A percentile compares a stretch with the other conserved stretches of the same genome.
Evolutionary conservation across 441 rosid species (phyloP).

Genomic region (Cnidoscolus chayamansa): DNA sequence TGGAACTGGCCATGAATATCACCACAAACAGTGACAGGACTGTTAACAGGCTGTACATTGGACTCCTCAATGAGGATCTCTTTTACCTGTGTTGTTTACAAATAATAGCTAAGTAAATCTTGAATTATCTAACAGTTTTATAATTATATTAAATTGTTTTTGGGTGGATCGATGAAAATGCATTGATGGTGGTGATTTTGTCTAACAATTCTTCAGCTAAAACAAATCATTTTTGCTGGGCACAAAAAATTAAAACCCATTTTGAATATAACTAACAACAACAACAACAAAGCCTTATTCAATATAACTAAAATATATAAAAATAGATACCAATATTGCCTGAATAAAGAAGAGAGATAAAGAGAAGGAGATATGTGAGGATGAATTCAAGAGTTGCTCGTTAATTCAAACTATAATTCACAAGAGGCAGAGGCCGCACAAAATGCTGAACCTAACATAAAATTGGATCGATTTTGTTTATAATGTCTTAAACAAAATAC

Average conservation of each 20-base stretch:
- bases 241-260: background rate
- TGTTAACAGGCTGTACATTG: constrained; percentile 98
- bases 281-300: no score
- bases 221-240: background rate
- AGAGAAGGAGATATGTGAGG: background rate
- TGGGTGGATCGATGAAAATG: background rate
- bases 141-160: no score
- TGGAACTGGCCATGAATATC: constrained; percentile 99
- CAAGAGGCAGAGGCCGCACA: background rate
- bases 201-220: background rate
- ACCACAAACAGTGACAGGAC: constrained; percentile 98
- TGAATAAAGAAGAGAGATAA: no score
- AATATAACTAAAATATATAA: background rate
- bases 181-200: background rate
- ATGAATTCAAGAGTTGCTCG: background rate
- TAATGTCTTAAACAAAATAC: background rate
- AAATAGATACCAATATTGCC: no score
- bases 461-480: background rate
- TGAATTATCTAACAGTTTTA: background rate
- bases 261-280: background rate
- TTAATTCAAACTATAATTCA: background rate
- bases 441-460: background rate
- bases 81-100: constrained; percentile 54
- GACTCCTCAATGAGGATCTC: constrained; percentile 97
- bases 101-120: background rate